phyloP scores from a whole-genome alignment of 208 protist species.

The Trypanosoma avium region DNA sequence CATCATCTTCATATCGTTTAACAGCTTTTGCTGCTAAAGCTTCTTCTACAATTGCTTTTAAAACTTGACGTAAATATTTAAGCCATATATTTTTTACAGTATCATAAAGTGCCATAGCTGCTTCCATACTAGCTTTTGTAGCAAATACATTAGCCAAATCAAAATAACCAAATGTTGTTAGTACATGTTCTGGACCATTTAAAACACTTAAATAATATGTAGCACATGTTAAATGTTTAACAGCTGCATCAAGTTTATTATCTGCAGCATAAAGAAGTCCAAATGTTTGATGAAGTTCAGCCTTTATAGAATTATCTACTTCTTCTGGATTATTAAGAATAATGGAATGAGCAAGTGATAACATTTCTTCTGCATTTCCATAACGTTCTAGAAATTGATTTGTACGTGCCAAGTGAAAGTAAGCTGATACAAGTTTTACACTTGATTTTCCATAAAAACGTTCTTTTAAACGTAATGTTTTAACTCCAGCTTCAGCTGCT shows the following conservation, averaged over 20 bases:
- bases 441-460: slow-evolving; percentile 67
- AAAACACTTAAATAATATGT: slow-evolving; percentile 85
- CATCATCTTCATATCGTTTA: slow-evolving; percentile 71
- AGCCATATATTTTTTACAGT: slow-evolving; percentile 88
- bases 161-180: slow-evolving; percentile 91
- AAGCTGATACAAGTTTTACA: slow-evolving; percentile 71
- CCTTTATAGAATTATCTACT: slow-evolving; percentile 58
- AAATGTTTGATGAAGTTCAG: slow-evolving; percentile 88
- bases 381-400: slow-evolving; percentile 84
- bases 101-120: slow-evolving; percentile 87
- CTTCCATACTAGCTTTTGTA: slow-evolving; percentile 84
- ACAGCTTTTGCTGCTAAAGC: slow-evolving; percentile 44
- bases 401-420: slow-evolving; percentile 83
- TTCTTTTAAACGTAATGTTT: slow-evolving; percentile 76
- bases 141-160: slow-evolving; percentile 90
- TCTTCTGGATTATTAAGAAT: slow-evolving; percentile 65
- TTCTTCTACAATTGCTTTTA: slow-evolving; percentile 64
- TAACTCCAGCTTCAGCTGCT: slow-evolving; percentile 78
- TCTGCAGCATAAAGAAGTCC: slow-evolving; percentile 87
- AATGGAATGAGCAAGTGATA: slow-evolving; percentile 85
- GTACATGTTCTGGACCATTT: slow-evolving; percentile 73
- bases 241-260: slow-evolving; percentile 73
- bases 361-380: slow-evolving; percentile 85
- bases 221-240: slow-evolving; percentile 81
- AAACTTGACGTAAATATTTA: slow-evolving; percentile 37